Conservation (phyloP, 1,284 basidiomycete genomes). For the Microbotryum intermedium region DNA sequence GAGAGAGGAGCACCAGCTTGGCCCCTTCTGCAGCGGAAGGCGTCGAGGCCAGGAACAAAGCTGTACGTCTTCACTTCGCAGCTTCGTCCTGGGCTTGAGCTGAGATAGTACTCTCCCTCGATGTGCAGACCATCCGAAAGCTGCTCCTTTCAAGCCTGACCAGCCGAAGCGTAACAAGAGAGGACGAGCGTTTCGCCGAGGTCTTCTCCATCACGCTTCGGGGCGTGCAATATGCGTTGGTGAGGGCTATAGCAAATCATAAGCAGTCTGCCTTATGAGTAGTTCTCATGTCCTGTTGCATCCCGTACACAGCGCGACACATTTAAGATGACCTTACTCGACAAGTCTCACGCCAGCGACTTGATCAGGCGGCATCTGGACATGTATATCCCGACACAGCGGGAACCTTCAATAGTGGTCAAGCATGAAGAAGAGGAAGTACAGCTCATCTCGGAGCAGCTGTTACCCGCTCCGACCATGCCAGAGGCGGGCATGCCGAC, state of each 20-base stretch:
- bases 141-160: constrained; percentile 2
- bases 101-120: background rate
- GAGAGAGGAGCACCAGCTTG: background rate
- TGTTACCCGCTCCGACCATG: too few relatives aligned
- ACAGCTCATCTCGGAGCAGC: too few relatives aligned
- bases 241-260: background rate
- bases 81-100: background rate
- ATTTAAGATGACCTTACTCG: background rate
- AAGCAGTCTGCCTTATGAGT: too few relatives aligned
- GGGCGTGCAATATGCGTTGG: constrained; percentile 24
- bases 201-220: constrained; percentile 16
- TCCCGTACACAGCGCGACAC: background rate
- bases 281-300: background rate
- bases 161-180: constrained; percentile 2
- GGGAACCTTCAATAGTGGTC: too few relatives aligned
- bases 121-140: constrained; percentile 18
- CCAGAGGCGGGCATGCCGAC: too few relatives aligned
- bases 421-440: too few relatives aligned
- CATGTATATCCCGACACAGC: constrained; percentile 11
- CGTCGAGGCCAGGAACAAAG: constrained; percentile 21
- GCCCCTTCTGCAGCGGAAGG: background rate
- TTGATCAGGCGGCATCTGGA: constrained; percentile 16
- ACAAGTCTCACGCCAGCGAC: background rate
- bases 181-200: constrained; percentile 15
- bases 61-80: constrained; percentile 6